Evolutionary conservation across 768 basidiomycete genomes (phyloP), one percentile per base, ranked within the genome.

Genomic region (Suillus luteus): DNA sequence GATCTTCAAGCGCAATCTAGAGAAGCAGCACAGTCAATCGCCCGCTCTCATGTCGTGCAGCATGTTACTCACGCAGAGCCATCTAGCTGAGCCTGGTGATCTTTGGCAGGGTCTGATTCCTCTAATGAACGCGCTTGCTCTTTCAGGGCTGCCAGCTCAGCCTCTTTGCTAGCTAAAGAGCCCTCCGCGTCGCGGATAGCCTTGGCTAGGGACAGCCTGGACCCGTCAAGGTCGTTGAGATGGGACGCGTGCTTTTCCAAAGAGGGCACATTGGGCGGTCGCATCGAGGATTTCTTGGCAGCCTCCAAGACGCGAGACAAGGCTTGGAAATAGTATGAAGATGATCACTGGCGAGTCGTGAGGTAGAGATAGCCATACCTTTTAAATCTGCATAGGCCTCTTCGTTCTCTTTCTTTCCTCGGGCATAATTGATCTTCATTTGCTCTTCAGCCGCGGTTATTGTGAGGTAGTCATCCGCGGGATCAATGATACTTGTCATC

Each of bases 401-500:
- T 55, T 92, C 91, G 0, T 89, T 73, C 52, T 90, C 89, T 68
- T 86, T 88, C 75, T 84, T 89, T 58, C 86, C 78, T 61, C 76
- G 80, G 8, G 82, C 77, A 64, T 88, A 85, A 11, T 85, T 85
- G 8, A 80, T 68, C 15, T 82, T 82, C 71, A 91, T 86, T 66
- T 83, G 86, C 64, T 92, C 86, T 68, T 93, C 90, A 9, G 90
- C 87, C 8, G 83, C 85, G 17, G 87, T 85, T 57, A 93, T 90
- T 14, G 89, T 88, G 63, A 89, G 76, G 71, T 86, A 92, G 73
- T 93, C 92, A 60, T 92, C 90, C 49, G 89, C 87, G 12, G 90
- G 89, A 69, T 91, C 87, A 61, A 93, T 90, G 63, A 92, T 86
- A 4, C 84, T 82, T 38, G 84, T 78, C 84, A 92, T 90, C 64